Evolutionary conservation across 108 stramenopile genomes (phyloP).

Genomic region (Fragilaria radians): DNA sequence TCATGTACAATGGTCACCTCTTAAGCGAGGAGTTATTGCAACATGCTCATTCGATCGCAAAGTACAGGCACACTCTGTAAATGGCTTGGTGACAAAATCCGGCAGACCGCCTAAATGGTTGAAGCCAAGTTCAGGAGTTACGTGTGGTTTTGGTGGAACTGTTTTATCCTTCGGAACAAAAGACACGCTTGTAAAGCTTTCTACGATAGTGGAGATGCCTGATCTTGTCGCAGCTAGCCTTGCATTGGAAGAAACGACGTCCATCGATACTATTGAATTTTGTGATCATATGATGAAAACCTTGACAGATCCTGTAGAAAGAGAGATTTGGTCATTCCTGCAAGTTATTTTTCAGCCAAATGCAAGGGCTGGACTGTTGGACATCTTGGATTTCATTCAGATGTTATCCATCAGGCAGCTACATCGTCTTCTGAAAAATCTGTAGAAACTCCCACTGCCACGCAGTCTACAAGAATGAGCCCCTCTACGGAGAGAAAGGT

Average conservation of each 20-base stretch:
- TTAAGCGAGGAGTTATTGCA: slow-evolving; percentile 78
- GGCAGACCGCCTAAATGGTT: slow-evolving; percentile 96
- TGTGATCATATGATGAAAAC: slow-evolving; percentile 54
- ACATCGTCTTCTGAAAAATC: slow-evolving; percentile 28
- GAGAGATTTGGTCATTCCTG: slow-evolving; percentile 90
- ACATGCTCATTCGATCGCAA: slow-evolving; percentile 95
- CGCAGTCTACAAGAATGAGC: slow-evolving; percentile 23
- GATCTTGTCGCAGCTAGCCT: slow-evolving; percentile 51
- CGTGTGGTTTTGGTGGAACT: slow-evolving; percentile 89
- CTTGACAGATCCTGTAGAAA: slow-evolving; percentile 26
- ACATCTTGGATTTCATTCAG: slow-evolving; percentile 92
- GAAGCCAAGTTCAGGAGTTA: slow-evolving; percentile 73
- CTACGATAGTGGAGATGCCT: slow-evolving; percentile 57
- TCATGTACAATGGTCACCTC: slow-evolving; percentile 88
- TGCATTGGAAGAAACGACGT: slow-evolving; percentile 64
- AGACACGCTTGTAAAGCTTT: slow-evolving; percentile 41
- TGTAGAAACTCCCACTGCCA: neutral
- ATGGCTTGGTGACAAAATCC: slow-evolving; percentile 44
- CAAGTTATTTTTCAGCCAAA: slow-evolving; percentile 89
- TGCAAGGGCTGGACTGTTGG: slow-evolving; percentile 84
- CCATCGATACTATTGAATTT: slow-evolving; percentile 51
- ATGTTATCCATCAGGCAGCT: slow-evolving; percentile 45
- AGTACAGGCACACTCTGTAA: slow-evolving; percentile 89
- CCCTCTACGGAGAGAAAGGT: slow-evolving; percentile 65
- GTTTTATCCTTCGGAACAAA: slow-evolving; percentile 62